A percentile compares a stretch with the other conserved stretches of the same genome.
phyloP scores from a whole-genome alignment of 1,284 basidiomycete species.

The Cryptococcus amylolentus region DNA sequence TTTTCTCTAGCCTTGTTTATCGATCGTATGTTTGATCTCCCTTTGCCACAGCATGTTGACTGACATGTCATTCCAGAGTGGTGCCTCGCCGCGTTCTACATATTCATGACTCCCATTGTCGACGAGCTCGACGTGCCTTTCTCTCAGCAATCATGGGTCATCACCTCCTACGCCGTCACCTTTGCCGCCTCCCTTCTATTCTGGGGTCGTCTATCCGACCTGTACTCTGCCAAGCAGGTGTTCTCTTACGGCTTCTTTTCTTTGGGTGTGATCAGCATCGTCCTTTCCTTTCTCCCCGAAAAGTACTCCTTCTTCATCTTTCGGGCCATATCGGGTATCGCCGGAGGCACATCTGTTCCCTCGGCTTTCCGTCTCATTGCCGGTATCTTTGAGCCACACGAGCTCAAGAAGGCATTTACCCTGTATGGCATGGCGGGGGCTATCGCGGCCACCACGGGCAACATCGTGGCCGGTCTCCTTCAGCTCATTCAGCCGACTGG shows the following conservation, averaged over 20 bases:
- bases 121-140: conserved; percentile 13
- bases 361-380: conserved; percentile 34
- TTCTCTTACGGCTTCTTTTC: conserved; percentile 26
- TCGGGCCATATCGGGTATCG: conserved; percentile 34
- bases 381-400: conserved; percentile 22
- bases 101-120: conserved; percentile 20
- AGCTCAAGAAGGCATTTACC: conserved; percentile 26
- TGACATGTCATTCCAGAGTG: conserved; percentile 4
- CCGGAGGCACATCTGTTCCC: conserved; percentile 28
- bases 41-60: neutral
- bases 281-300: conserved; percentile 32
- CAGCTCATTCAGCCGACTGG: conserved; percentile 34
- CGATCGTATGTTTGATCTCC: conserved; percentile 14
- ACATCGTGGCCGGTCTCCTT: conserved; percentile 25
- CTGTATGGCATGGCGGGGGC: conserved; percentile 24
- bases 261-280: conserved; percentile 26
- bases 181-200: conserved; percentile 33
- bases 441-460: conserved; percentile 17
- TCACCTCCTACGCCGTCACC: conserved; percentile 31
- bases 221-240: conserved; percentile 30
- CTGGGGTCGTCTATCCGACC: conserved; percentile 36
- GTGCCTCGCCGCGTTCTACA: conserved; percentile 19
- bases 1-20: conserved; percentile 21
- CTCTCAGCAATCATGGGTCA: conserved; percentile 26
- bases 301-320: conserved; percentile 32